Evolutionary conservation across 495 filamentous ascomycete species (phyloP).

Genomic region (Talaromyces nanjingensis): DNA sequence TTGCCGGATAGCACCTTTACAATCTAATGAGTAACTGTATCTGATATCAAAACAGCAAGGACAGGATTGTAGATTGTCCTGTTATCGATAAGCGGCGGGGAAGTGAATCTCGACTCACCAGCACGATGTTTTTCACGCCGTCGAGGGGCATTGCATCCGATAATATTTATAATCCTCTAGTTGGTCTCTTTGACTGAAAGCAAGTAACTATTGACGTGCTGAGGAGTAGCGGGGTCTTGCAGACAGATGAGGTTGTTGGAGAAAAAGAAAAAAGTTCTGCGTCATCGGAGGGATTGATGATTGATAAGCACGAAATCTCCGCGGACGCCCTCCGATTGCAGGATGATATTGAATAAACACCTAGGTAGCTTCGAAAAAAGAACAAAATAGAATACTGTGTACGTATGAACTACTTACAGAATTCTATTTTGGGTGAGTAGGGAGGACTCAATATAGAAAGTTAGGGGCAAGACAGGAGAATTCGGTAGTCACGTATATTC

Average conservation of each 20-base stretch:
- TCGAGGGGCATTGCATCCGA: constrained; percentile 35
- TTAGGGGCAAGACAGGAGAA: neutral
- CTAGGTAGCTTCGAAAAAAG: too few species aligned
- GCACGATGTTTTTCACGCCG: constrained; percentile 46
- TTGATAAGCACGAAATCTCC: constrained; percentile 9
- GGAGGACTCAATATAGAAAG: neutral
- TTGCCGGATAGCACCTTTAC: constrained; percentile 81
- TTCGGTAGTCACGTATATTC: neutral
- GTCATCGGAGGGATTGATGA: constrained; percentile 11
- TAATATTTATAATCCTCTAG: neutral
- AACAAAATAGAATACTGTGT: too few species aligned
- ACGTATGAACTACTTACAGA: too few species aligned
- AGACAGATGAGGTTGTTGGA: neutral
- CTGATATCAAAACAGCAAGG: neutral
- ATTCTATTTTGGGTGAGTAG: neutral
- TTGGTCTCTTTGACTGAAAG: neutral
- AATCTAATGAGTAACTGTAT: constrained; percentile 2
- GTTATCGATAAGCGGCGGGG: constrained; percentile 40
- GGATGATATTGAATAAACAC: too few species aligned
- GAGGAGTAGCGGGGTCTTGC: neutral
- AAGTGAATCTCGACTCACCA: constrained; percentile 27
- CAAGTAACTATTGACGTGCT: neutral
- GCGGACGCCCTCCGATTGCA: neutral
- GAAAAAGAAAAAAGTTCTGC: constrained; percentile 2
- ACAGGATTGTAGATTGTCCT: neutral